Evolutionary conservation across 805 yeast species (phyloP), one percentile per base, ranked within the genome.

Genomic region (Zygosaccharomyces gambellarensis): DNA sequence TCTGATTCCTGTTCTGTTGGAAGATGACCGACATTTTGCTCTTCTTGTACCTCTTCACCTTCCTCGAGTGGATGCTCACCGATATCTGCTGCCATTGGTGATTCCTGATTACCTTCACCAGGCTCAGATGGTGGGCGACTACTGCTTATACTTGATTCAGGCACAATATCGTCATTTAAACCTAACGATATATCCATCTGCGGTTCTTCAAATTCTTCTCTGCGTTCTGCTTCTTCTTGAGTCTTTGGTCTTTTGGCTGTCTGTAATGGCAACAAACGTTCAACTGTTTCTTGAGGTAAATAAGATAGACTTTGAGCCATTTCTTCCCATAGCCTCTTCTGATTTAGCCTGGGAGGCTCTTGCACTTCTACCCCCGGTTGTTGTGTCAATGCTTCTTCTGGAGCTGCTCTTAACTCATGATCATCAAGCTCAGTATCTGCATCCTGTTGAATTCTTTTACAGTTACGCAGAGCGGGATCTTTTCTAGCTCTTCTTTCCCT

Each of bases 101-200:
- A 40, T 31, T 46, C 46, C 28, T 57, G 54, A 23, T 55, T 54
- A 46, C 47, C 50, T 3, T 52, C 53, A 12, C 51, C 56, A 5
- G 41, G 19, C 14, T 52, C 52, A 21, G 43, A 39, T n/a, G 46
- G 51, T 11, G 30, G 36, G 11, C 27, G 40, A 19, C 45, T 48
- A 17, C 31, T 27, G 10, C 25, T 21, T n/a, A 45, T 22, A 23
- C 49, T 39, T 30, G 48, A 42, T 5, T 39, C 43, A n/a, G 43
- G 46, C 2, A 57, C 28, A 43, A 55, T 31, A 19, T 53, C 59
- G 10, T 57, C 57, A 14, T 49, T 59, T 23, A 64, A 42, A 12
- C 60, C 62, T 28, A 65, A 41, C 1, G 67, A 58, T 2, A 58
- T 52, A 39, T 64, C 58, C 42, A 64, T 44, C 11, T 55, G 53